Evolutionary conservation across 352 stramenopile species (phyloP), one percentile per base, ranked within the genome.

Genomic region (Globisporangium megalacanthum): DNA sequence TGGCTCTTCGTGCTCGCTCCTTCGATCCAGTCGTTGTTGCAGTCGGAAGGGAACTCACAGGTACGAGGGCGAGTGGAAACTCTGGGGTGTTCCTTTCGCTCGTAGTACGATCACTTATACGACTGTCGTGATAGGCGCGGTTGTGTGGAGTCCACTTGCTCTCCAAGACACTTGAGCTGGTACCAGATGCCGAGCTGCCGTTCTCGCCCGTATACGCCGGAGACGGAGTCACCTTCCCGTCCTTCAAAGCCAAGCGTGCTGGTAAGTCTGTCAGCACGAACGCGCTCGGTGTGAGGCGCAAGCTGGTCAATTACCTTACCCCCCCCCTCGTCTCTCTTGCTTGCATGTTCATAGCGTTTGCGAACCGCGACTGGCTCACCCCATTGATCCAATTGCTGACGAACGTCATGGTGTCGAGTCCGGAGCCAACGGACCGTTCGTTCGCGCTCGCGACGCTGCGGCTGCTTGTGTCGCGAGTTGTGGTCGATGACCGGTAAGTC

Each of bases 401-500:
- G 2, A 89, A 86, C 20, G 70, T 73, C n/a, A 89, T 92, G 74
- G 70, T 92, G 8, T 83, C 77, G 17, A 80, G 82, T 55, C 61
- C 68, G 19, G 70, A 88, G 3, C 47, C 65, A 14, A 65, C 33
- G 0, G 69, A 87, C 13, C 74, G 77, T 19, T 68, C 74, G 15
- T 41, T 65, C 41, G 58, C 72, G 3, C 64, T 92, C 5, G 22
- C 4, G 4, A 64, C 72, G 1, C 56, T 90, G 10, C 71, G 70
- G 37, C 41, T 56, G 4, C 41, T 92, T 2, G 44, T 86, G 10
- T 75, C 29, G 44, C 75, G 62, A 42, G 58, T 88, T 5, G 56
- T 56, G 13, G 9, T 69, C 0, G 41, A 68, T 45, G 56, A 84
- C 31, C 57, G 75, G 80, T 87, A 65, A 22, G 47, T 20, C 10